phyloP scores from a whole-genome alignment of 2,329 filamentous ascomycete species.

The Cryphonectria radicalis region DNA sequence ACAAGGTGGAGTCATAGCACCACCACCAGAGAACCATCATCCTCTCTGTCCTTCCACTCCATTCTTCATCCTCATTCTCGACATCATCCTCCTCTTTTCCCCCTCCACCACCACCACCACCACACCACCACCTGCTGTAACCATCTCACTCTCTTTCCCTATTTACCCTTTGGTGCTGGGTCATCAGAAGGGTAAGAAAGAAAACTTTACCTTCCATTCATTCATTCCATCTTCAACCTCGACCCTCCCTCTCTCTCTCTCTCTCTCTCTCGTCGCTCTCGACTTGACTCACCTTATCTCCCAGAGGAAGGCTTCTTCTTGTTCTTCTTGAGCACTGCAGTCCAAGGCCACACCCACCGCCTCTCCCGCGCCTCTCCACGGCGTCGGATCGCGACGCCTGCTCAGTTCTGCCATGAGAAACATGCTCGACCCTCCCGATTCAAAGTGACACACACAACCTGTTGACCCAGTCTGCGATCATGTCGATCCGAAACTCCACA shows the following conservation, averaged over 20 bases:
- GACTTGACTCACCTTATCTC: neutral
- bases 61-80: neutral
- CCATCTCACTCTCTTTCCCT: neutral
- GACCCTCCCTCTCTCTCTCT: neutral
- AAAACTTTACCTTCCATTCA: neutral
- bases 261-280: neutral
- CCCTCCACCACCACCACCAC: neutral
- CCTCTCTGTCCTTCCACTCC: neutral
- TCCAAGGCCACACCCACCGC: neutral
- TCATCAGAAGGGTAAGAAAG: slow-evolving; percentile 16
- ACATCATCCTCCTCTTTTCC: neutral
- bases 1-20: neutral
- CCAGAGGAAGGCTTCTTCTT: neutral
- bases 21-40: neutral
- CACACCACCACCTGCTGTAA: neutral
- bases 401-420: slow-evolving; percentile 21
- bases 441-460: slow-evolving; percentile 24
- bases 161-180: slow-evolving; percentile 22
- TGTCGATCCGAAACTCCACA: slow-evolving; percentile 32
- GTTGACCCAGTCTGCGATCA: slow-evolving; percentile 27
- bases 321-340: neutral
- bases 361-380: slow-evolving; percentile 6
- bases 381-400: neutral
- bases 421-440: slow-evolving; percentile 20
- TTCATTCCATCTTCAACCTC: neutral